A percentile compares a stretch with the other conserved stretches of the same genome.
Conservation (phyloP, 1,284 basidiomycete species). For the Austroboletus rostrupii region DNA sequence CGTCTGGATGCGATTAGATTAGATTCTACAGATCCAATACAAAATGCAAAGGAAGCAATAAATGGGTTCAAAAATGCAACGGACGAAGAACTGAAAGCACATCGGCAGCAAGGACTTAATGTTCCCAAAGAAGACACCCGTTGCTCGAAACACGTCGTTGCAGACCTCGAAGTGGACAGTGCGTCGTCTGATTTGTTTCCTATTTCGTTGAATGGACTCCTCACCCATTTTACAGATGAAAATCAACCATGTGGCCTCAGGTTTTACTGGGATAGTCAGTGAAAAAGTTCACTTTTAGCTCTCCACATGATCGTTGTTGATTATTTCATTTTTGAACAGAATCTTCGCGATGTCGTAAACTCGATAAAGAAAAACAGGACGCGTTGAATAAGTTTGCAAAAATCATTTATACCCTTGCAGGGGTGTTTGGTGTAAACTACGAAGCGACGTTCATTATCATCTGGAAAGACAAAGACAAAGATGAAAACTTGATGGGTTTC, state of each 20-base stretch:
- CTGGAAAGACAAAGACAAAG: conserved; percentile 18
- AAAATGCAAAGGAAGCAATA: background rate
- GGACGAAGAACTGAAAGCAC: background rate
- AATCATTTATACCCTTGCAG: conserved; percentile 4
- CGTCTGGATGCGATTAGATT: background rate
- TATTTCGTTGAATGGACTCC: background rate
- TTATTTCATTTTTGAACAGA: background rate
- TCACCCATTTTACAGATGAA: background rate
- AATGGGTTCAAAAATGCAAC: background rate
- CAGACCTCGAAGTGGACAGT: background rate
- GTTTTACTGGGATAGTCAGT: background rate
- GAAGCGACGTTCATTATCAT: conserved; percentile 17
- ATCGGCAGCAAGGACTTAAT: background rate
- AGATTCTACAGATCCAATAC: background rate
- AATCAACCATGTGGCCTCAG: background rate
- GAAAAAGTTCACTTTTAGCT: background rate
- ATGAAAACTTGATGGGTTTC: conserved; percentile 19
- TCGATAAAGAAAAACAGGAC: background rate
- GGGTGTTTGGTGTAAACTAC: conserved; percentile 6
- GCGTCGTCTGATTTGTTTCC: background rate
- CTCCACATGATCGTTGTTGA: too few species aligned
- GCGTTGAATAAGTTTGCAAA: conserved; percentile 4
- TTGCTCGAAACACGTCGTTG: background rate
- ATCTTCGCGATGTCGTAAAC: background rate
- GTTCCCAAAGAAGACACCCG: too few species aligned